Evolutionary conservation across 495 filamentous ascomycete species (phyloP).

Genomic region (Xylaria castorea): DNA sequence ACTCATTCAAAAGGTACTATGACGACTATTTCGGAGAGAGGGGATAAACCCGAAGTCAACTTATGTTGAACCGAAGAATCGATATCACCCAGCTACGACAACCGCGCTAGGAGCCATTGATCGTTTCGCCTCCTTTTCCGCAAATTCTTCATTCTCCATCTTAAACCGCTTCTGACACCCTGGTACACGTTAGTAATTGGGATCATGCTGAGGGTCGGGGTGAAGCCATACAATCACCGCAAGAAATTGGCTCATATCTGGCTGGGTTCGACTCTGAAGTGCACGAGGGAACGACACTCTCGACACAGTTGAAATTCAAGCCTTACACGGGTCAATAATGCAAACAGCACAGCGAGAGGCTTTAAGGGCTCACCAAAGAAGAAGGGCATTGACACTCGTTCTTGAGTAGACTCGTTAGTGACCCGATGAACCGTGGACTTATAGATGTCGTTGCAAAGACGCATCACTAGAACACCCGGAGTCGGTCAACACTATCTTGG

Average conservation of each 20-base stretch:
- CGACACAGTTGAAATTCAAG: constrained; percentile 56
- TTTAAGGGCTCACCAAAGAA: constrained; percentile 53
- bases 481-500: too few species aligned
- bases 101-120: constrained; percentile 44
- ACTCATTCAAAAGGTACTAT: constrained; percentile 68
- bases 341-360: background rate
- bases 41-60: background rate
- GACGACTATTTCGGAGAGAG: constrained; percentile 2
- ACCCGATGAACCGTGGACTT: constrained; percentile 67
- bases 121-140: constrained; percentile 38
- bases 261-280: constrained; percentile 59
- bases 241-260: constrained; percentile 64
- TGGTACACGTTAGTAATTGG: constrained; percentile 26
- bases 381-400: constrained; percentile 66
- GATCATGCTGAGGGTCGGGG: background rate
- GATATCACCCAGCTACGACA: constrained; percentile 37
- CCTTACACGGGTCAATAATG: constrained; percentile 32
- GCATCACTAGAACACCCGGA: constrained; percentile 47
- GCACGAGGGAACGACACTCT: constrained; percentile 60
- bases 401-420: constrained; percentile 53
- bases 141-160: constrained; percentile 42
- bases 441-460: constrained; percentile 66
- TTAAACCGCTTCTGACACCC: constrained; percentile 51
- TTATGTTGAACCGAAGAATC: background rate
- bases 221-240: constrained; percentile 49